Evolutionary conservation across 2,329 filamentous ascomycete genomes (phyloP).

Genomic region (Arthroderma sp.): DNA sequence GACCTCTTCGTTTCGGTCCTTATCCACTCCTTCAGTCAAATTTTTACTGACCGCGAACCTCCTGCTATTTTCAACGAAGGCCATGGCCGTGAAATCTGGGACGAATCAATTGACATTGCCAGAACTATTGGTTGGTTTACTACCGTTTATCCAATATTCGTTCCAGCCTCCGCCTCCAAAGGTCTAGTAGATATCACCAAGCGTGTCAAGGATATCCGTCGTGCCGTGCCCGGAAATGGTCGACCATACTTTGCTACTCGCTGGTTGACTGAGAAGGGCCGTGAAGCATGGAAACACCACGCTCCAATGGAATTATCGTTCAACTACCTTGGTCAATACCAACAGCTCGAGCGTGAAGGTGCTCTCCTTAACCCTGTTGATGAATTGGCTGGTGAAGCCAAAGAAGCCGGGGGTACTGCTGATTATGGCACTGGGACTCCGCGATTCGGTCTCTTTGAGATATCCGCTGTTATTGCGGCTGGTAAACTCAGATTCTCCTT

Average conservation of each 20-base stretch:
- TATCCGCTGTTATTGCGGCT: slow-evolving; percentile 39
- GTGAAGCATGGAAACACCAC: slow-evolving; percentile 24
- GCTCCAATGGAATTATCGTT: slow-evolving; percentile 33
- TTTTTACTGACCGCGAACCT: slow-evolving; percentile 32
- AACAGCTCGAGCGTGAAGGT: slow-evolving; percentile 36
- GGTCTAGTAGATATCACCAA: slow-evolving; percentile 25
- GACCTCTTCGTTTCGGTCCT: slow-evolving; percentile 29
- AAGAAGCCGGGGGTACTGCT: slow-evolving; percentile 28
- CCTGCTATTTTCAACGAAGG: slow-evolving; percentile 41
- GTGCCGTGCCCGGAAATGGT: slow-evolving; percentile 24
- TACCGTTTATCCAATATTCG: slow-evolving; percentile 34
- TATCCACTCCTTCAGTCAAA: slow-evolving; percentile 34
- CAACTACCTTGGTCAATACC: slow-evolving; percentile 29
- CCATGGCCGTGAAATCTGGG: slow-evolving; percentile 38
- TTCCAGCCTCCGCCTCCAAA: slow-evolving; percentile 15
- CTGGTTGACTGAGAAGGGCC: slow-evolving; percentile 21
- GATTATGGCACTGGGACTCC: slow-evolving; percentile 36
- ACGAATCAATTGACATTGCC: slow-evolving; percentile 35
- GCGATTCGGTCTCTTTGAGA: slow-evolving; percentile 40
- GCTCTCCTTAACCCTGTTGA: slow-evolving; percentile 34
- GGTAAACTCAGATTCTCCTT: slow-evolving; percentile 39
- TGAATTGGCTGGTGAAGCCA: slow-evolving; percentile 29
- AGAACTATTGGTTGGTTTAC: slow-evolving; percentile 42
- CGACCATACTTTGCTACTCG: slow-evolving; percentile 27
- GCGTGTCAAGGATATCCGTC: slow-evolving; percentile 30